These are phyloP conservation scores for Salix exigua DNA, from an alignment of 345 rosid genomes.

Conservation along the genomic window DNA sequence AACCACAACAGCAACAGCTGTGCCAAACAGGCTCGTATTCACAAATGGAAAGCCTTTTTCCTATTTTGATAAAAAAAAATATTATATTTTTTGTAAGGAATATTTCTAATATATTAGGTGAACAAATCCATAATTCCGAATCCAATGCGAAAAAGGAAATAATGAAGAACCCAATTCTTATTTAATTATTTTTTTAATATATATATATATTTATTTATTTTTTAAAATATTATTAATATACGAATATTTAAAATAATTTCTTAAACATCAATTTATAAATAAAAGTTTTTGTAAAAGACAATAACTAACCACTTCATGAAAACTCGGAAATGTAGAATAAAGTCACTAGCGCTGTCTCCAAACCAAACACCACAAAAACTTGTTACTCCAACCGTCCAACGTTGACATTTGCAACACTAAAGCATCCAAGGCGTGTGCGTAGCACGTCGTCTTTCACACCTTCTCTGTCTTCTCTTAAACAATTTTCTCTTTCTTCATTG, in stretches of 20 bases:
- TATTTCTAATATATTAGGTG: not conserved
- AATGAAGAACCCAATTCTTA: not conserved
- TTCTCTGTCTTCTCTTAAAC: not conserved
- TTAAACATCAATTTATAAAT: no score
- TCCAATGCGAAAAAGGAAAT: not conserved
- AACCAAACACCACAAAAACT: not conserved
- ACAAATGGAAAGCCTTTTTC: no score
- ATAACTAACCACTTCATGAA: no score
- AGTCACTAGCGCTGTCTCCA: not conserved
- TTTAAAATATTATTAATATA: no score
- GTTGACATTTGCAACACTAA: not conserved
- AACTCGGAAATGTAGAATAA: not conserved
- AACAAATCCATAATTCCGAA: not conserved
- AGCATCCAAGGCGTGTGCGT: slow-evolving; percentile 34
- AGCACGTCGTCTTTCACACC: slow-evolving; percentile 43
- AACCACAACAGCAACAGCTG: no score
- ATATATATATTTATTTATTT: no score
- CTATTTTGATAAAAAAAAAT: no score
- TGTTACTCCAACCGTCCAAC: not conserved
- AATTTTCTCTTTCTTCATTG: slow-evolving; percentile 1
- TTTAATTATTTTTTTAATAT: not conserved
- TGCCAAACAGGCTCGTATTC: no score
- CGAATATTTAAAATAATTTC: no score
- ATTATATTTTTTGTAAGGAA: no score
- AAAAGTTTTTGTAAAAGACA: no score